Conservation (phyloP, 176 grass and related monocot species). For the maize (Zea mays) region Zm-B73-REFERENCE-NAM-5.0 NC_050105.1:83211001-83211500, state of each 20-base stretch:
- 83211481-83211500: conserved; percentile 82
- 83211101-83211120: conserved; percentile 36
- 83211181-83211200: background rate
- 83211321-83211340: conserved; percentile 58
- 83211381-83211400: conserved; percentile 82
- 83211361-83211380: conserved; percentile 89
- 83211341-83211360: conserved; percentile 83
- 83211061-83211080: conserved; percentile 41
- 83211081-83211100: conserved; percentile 34
- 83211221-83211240: conserved; percentile 3
- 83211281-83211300: conserved; percentile 23
- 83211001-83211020: conserved; percentile 5
- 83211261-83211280: conserved; percentile 50
- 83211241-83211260: conserved; percentile 40
- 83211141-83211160: conserved; percentile 33
- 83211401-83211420: conserved; percentile 97
- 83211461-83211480: conserved; percentile 99
- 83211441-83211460: conserved; percentile 81
- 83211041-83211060: conserved; percentile 16
- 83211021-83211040: conserved; percentile 36
- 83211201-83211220: conserved; percentile 3
- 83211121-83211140: conserved; percentile 35
- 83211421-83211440: conserved; percentile 82
- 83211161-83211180: background rate
- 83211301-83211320: conserved; percentile 52